These are phyloP conservation scores for Nemania sp. DNA, from an alignment of 2,329 filamentous ascomycete genomes.

Conservation along the genomic window DNA sequence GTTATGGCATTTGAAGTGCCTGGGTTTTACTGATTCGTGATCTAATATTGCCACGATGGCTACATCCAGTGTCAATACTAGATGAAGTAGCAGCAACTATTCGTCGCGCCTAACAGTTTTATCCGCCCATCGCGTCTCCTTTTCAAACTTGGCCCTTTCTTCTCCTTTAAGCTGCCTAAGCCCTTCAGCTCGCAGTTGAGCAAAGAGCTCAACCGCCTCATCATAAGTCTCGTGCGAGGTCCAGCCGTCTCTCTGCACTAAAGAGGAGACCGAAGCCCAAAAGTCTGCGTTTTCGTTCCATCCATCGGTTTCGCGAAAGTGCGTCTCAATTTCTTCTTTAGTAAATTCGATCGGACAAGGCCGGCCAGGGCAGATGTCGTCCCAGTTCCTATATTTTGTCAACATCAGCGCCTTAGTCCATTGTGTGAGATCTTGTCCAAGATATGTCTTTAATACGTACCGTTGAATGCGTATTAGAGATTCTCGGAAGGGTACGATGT, in stretches of 20 bases:
- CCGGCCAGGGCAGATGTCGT: slow-evolving; percentile 7
- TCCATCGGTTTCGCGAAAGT: slow-evolving; percentile 13
- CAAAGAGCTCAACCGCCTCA: slow-evolving; percentile 18
- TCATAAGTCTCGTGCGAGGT: slow-evolving; percentile 22
- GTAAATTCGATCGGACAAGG: slow-evolving; percentile 26
- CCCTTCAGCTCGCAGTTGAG: slow-evolving; percentile 14
- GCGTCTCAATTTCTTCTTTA: slow-evolving; percentile 12
- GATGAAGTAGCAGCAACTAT: no score
- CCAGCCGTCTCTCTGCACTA: slow-evolving; percentile 24
- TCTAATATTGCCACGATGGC: no score
- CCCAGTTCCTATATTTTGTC: slow-evolving; percentile 14
- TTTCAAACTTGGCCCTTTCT: slow-evolving; percentile 5
- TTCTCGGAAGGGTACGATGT: slow-evolving; percentile 21
- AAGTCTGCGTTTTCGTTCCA: slow-evolving; percentile 25
- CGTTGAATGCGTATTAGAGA: slow-evolving; percentile 16
- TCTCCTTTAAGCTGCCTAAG: slow-evolving; percentile 13
- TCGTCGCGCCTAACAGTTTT: neutral
- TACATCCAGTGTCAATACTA: no score
- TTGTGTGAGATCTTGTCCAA: neutral
- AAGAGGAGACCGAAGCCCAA: slow-evolving; percentile 10
- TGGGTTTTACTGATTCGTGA: no score
- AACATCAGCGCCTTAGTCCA: neutral
- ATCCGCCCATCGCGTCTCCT: slow-evolving; percentile 18
- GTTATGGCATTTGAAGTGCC: no score
- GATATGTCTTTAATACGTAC: slow-evolving; percentile 2